Evolutionary conservation across 1,284 basidiomycete genomes (phyloP).

Genomic region (Puccinia novopanici): DNA sequence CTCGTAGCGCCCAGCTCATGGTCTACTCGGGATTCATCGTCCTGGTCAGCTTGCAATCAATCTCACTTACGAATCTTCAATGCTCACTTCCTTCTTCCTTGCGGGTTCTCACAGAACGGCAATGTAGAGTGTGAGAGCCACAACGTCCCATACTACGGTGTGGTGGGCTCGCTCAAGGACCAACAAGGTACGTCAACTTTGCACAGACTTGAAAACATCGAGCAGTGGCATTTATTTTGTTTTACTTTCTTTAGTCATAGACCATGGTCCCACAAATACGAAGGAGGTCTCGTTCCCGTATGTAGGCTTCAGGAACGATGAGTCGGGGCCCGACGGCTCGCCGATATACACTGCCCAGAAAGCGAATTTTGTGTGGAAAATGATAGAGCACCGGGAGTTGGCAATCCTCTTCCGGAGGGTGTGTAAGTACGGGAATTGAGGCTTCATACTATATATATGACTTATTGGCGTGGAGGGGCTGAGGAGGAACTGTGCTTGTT

Average conservation of each 20-base stretch:
- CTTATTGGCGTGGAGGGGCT: too few relatives aligned
- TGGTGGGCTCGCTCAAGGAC: conserved; percentile 43
- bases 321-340: background rate
- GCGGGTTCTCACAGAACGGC: conserved; percentile 2
- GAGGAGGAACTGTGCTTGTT: too few relatives aligned
- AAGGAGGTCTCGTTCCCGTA: background rate
- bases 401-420: background rate
- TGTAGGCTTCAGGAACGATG: background rate
- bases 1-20: background rate
- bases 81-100: background rate
- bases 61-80: background rate
- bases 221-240: background rate
- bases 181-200: conserved; percentile 17
- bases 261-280: background rate
- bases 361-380: background rate
- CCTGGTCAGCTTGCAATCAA: conserved; percentile 15
- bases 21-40: conserved; percentile 49
- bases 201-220: background rate
- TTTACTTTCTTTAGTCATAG: background rate
- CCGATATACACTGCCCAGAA: background rate
- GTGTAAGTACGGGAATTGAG: background rate
- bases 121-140: conserved; percentile 45
- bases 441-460: too few relatives aligned
- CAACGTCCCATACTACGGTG: conserved; percentile 45
- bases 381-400: background rate